Base-by-base conservation (phyloP, 2,329 filamentous ascomycete genomes). In the Cordyceps fumosorosea region DNA sequence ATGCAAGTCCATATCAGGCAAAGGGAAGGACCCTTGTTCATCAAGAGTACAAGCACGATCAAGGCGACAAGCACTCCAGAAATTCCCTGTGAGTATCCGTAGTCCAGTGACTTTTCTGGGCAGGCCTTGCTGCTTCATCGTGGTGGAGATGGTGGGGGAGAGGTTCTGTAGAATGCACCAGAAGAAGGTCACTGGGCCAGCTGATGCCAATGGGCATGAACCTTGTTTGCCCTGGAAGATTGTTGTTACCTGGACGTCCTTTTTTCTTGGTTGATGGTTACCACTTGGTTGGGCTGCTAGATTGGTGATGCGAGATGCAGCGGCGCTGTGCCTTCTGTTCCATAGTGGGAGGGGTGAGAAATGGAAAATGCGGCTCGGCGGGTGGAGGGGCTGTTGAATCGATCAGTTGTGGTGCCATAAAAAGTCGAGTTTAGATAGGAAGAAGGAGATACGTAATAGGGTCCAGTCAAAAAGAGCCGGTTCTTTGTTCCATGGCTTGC, bases 301-400 rank as follows among this genome's bases (percentile, higher is more conserved):
- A 56, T 56, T 44, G 40, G 42, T 34, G 54, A 45, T 56, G 42
- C 54, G 40, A 56, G 40, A 56, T 48, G 40, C n/a, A 51, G 45
- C 45, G 24, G 37, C 54, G 42, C 42, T 44, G 42, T 26, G 48
- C 24, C 12, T 18, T 34, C 16, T 52, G 32, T 18, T 52, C 50
- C 29, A 52, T 52, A 47, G 18, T 32, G 26, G 26, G 26, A n/a
- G 26, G 48, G 50, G 24, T 18, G 24, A 24, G 48, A 20, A 26
- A 44, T 34, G 48, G 48, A 20, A 29, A n/a, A 44, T 45, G 48
- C 37, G 56, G 56, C 47, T 52, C 47, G 24, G 48, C 37, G 12
- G n/a, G 37, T 16, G 29, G 48, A 53, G 47, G 47, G 56, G 26
- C 26, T 14, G 48, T 32, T 20, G 34, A 37, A 51, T 59, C 45